These are phyloP conservation scores for Amanita polypyramis DNA, from an alignment of 768 basidiomycete genomes.

Conservation along the genomic window DNA sequence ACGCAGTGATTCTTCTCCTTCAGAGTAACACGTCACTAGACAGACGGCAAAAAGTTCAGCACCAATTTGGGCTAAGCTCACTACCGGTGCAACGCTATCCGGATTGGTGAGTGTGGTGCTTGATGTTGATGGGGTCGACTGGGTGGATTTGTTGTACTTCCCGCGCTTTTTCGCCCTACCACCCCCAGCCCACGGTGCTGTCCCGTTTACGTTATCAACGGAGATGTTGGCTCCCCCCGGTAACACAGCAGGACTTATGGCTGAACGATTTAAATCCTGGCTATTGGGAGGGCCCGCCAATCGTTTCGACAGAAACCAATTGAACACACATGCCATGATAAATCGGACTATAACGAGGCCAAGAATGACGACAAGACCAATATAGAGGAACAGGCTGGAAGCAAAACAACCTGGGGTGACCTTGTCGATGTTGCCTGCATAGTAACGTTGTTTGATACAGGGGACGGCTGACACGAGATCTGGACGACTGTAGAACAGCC, in stretches of 20 bases:
- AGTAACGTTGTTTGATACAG: conserved; percentile 80
- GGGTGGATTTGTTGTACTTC: conserved; percentile 37
- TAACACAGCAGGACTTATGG: conserved; percentile 91
- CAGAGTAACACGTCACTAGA: conserved; percentile 95
- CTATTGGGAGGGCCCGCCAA: conserved; percentile 70
- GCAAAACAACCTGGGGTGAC: conserved; percentile 94
- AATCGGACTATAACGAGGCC: conserved; percentile 87
- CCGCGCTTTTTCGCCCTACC: conserved; percentile 42
- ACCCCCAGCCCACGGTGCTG: conserved; percentile 84
- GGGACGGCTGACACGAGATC: conserved; percentile 58
- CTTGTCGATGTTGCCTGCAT: conserved; percentile 94
- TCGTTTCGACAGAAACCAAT: conserved; percentile 85
- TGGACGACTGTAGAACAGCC: conserved; percentile 67
- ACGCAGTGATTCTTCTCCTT: conserved; percentile 87
- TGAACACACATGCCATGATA: conserved; percentile 92
- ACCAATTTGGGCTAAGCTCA: conserved; percentile 87
- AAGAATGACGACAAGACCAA: conserved; percentile 85
- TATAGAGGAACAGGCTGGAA: conserved; percentile 79
- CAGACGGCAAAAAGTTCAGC: conserved; percentile 93
- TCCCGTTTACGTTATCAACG: conserved; percentile 84
- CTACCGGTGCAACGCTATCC: conserved; percentile 45
- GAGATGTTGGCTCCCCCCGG: conserved; percentile 93
- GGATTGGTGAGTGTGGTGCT: conserved; percentile 46
- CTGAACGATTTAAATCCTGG: conserved; percentile 66
- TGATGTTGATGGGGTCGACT: conserved; percentile 39